Percentiles rank a stretch among this genome's conserved stretches.
phyloP scores from a whole-genome alignment of 768 basidiomycete genomes.

The Xanthoconium stramineum region DNA sequence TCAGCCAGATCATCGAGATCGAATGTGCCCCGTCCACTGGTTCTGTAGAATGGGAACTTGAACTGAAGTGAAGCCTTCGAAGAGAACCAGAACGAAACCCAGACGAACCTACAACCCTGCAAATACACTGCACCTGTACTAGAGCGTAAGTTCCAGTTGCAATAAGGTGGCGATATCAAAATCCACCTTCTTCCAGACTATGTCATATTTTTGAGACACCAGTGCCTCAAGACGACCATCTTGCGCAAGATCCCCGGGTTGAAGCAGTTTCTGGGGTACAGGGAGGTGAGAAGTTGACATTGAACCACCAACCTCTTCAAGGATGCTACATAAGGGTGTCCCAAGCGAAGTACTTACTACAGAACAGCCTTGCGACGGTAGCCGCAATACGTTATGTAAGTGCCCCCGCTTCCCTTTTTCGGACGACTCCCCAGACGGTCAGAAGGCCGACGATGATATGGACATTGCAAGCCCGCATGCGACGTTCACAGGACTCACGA shows the following conservation, averaged over 20 bases:
- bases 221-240: slow-evolving; percentile 1
- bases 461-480: too few species aligned
- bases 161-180: background rate
- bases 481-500: too few species aligned
- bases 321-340: too few species aligned
- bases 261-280: background rate
- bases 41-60: background rate
- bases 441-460: too few species aligned
- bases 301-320: slow-evolving; percentile 1
- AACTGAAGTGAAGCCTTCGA: background rate
- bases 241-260: background rate
- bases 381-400: too few species aligned
- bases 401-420: too few species aligned
- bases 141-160: background rate
- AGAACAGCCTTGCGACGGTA: too few species aligned
- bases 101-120: slow-evolving; percentile 9
- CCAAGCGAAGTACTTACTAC: too few species aligned
- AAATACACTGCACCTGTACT: slow-evolving; percentile 5
- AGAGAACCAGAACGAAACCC: too few species aligned
- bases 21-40: background rate
- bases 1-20: too few species aligned
- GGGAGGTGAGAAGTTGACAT: background rate
- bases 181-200: background rate
- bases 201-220: background rate
- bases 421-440: too few species aligned